These are phyloP conservation scores for Hibiscus tridactylites DNA, from an alignment of 345 rosid species.

Conservation along the genomic window DNA sequence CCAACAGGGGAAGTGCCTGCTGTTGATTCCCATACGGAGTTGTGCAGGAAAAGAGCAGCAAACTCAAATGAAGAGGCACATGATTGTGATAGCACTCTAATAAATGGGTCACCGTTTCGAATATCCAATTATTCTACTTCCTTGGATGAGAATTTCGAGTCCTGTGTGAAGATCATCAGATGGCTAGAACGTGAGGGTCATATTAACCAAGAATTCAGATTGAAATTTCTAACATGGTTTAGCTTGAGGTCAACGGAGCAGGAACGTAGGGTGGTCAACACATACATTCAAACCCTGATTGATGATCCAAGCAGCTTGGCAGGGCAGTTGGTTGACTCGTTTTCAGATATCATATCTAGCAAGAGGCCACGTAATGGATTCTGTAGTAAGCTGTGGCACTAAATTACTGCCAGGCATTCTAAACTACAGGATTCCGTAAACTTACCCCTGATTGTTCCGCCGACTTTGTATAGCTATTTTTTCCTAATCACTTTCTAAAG, in stretches of 20 bases:
- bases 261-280: conserved; percentile 82
- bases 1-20: conserved; percentile 46
- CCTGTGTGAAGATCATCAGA: conserved; percentile 73
- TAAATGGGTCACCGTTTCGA: conserved; percentile 52
- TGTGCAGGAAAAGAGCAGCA: conserved; percentile 55
- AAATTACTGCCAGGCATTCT: conserved; percentile 17
- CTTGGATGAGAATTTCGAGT: conserved; percentile 75
- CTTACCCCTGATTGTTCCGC: conserved; percentile 25
- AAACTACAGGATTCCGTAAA: conserved; percentile 17
- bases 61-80: conserved; percentile 53
- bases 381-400: conserved; percentile 60
- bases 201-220: conserved; percentile 65
- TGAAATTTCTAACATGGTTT: conserved; percentile 89
- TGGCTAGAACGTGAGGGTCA: conserved; percentile 79
- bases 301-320: conserved; percentile 91
- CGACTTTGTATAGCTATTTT: conserved; percentile 32
- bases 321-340: conserved; percentile 79
- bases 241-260: conserved; percentile 75
- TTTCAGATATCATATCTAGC: conserved; percentile 64
- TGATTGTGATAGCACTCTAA: conserved; percentile 75
- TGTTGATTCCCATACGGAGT: conserved; percentile 48
- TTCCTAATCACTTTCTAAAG: conserved; percentile 15
- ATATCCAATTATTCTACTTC: conserved; percentile 35
- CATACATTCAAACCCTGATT: conserved; percentile 69
- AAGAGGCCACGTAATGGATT: conserved; percentile 59